Conservation (phyloP, 805 yeast genomes). For the Wickerhamomyces hampshirensis region DNA sequence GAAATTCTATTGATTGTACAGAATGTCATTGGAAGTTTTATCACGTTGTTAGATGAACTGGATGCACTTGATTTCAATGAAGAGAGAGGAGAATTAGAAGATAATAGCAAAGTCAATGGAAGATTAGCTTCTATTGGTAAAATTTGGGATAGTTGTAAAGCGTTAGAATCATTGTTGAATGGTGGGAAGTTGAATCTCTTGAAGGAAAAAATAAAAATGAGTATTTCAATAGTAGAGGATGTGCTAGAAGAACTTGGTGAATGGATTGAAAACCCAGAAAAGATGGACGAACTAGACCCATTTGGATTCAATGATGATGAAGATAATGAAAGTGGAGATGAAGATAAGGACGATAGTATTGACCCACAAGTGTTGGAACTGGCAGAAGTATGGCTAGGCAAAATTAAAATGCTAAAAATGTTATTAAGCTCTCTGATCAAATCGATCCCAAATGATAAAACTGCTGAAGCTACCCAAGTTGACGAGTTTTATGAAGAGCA, state of each 20-base stretch:
- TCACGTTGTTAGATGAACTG: conserved; percentile 21
- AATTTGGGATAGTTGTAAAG: conserved; percentile 67
- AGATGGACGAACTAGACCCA: conserved; percentile 42
- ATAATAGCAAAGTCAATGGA: conserved; percentile 21
- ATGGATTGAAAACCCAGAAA: conserved; percentile 62
- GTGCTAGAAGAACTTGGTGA: conserved; percentile 63
- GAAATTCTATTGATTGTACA: conserved; percentile 17
- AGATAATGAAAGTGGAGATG: conserved; percentile 27
- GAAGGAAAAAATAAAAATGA: conserved; percentile 39
- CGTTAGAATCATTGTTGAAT: conserved; percentile 34
- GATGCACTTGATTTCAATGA: conserved; percentile 17
- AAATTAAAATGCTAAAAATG: conserved; percentile 52
- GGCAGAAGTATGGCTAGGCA: conserved; percentile 45
- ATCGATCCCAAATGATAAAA: conserved; percentile 42
- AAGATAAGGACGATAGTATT: conserved; percentile 20
- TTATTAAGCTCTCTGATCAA: conserved; percentile 54
- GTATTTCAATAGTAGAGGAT: conserved; percentile 48
- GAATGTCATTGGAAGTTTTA: conserved; percentile 15
- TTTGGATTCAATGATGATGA: conserved; percentile 40
- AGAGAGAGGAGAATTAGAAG: conserved; percentile 16
- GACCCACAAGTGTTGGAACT: conserved; percentile 34
- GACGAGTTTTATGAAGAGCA: conserved; percentile 45
- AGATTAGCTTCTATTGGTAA: conserved; percentile 60
- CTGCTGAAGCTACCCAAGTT: conserved; percentile 37
- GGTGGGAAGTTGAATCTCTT: conserved; percentile 53